phyloP scores from a whole-genome alignment of 768 basidiomycete species.

The Amylocystis lapponica region DNA sequence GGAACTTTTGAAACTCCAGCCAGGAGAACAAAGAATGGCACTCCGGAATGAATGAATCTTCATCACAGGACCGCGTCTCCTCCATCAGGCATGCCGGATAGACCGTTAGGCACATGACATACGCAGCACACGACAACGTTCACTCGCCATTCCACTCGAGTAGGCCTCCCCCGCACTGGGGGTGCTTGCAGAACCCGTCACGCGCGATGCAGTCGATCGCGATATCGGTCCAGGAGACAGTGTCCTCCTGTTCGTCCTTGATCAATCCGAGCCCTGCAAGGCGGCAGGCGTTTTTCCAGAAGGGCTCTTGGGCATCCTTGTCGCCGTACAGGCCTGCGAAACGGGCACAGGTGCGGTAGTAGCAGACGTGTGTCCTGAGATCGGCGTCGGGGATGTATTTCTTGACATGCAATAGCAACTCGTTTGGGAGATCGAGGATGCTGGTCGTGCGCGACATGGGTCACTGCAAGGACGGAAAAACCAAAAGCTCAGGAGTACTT shows the following conservation, averaged over 20 bases:
- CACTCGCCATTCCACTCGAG: conserved; percentile 13
- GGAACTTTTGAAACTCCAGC: conserved; percentile 2
- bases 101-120: neutral
- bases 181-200: conserved; percentile 16
- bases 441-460: too few relatives aligned
- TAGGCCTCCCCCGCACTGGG: conserved; percentile 10
- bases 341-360: conserved; percentile 10
- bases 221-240: conserved; percentile 13
- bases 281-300: conserved; percentile 11
- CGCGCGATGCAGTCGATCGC: conserved; percentile 11
- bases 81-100: neutral
- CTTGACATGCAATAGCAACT: conserved; percentile 13
- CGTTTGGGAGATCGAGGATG: conserved; percentile 8
- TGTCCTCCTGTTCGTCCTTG: neutral
- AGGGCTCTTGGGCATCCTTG: conserved; percentile 8
- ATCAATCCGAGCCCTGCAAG: conserved; percentile 11
- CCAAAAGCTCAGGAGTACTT: too few relatives aligned
- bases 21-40: conserved; percentile 6
- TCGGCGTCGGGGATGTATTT: conserved; percentile 9
- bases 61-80: neutral
- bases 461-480: too few relatives aligned
- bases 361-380: conserved; percentile 19
- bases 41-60: neutral
- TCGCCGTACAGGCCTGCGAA: conserved; percentile 16
- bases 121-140: neutral